A percentile compares a stretch with the other conserved stretches of the same genome.
Conservation (phyloP, 2,329 filamentous ascomycete genomes). For the Epichloe elymi region DNA sequence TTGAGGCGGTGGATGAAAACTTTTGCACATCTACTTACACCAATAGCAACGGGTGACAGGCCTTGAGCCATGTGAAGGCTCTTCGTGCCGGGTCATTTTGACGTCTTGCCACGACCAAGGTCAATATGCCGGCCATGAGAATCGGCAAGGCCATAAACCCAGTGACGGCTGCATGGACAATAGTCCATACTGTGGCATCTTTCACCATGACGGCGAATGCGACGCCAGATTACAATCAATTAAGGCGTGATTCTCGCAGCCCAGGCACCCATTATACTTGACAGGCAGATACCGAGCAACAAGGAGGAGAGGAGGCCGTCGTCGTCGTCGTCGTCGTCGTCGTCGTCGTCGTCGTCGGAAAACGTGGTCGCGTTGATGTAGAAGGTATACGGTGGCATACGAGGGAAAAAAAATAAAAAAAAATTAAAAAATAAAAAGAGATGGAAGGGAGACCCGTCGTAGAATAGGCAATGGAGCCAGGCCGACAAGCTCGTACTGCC, state of each 20-base stretch:
- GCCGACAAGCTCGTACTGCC: neutral
- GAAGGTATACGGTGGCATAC: neutral
- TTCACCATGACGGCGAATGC: conserved; percentile 1
- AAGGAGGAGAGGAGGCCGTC: neutral
- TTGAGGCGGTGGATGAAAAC: neutral
- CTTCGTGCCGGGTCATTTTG: conserved; percentile 3
- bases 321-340: neutral
- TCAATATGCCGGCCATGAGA: conserved; percentile 3
- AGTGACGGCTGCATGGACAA: conserved; percentile 5
- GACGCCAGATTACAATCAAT: neutral
- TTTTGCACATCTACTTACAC: conserved; percentile 2
- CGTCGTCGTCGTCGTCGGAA: neutral
- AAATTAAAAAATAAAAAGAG: neutral
- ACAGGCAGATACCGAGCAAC: neutral
- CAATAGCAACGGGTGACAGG: conserved; percentile 3
- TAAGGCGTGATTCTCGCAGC: neutral
- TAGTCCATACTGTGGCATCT: conserved; percentile 5
- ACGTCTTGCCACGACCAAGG: conserved; percentile 1
- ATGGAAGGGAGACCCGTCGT: neutral
- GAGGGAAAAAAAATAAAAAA: too few relatives aligned
- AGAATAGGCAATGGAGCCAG: neutral
- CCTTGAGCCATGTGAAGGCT: conserved; percentile 5
- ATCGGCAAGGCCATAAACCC: conserved; percentile 5
- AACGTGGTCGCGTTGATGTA: neutral
- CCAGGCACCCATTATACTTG: neutral